Evolutionary conservation across 2,329 filamentous ascomycete genomes (phyloP).

Genomic region (Colletotrichum nymphaeae): DNA sequence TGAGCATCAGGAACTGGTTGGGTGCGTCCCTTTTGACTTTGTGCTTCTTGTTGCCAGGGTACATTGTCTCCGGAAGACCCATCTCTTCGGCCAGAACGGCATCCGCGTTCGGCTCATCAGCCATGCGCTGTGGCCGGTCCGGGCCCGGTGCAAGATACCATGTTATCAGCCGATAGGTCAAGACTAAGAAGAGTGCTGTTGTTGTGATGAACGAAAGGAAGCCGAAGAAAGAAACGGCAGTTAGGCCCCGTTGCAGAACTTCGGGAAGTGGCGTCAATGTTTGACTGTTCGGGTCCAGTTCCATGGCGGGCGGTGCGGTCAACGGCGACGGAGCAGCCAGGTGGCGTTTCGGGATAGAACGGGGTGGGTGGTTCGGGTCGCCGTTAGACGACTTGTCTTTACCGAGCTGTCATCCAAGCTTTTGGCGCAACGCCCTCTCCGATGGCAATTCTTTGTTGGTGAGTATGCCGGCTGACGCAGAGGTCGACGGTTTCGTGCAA

Average conservation of each 20-base stretch:
- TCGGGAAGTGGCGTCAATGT: slow-evolving; percentile 48
- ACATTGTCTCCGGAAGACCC: slow-evolving; percentile 40
- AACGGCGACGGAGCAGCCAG: neutral
- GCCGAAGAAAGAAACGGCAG: slow-evolving; percentile 49
- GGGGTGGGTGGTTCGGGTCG: neutral
- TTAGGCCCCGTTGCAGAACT: slow-evolving; percentile 48
- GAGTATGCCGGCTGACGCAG: neutral
- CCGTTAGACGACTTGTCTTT: neutral
- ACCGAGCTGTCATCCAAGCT: slow-evolving; percentile 4
- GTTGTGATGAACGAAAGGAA: slow-evolving; percentile 50
- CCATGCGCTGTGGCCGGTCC: slow-evolving; percentile 42
- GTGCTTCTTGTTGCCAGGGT: slow-evolving; percentile 32
- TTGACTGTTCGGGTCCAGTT: slow-evolving; percentile 25
- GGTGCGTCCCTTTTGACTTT: slow-evolving; percentile 34
- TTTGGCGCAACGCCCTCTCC: neutral
- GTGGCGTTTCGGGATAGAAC: slow-evolving; percentile 2
- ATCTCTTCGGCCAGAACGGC: slow-evolving; percentile 37
- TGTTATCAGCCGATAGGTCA: slow-evolving; percentile 48
- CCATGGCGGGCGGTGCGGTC: slow-evolving; percentile 10
- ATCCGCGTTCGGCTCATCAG: slow-evolving; percentile 44
- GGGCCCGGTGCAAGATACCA: slow-evolving; percentile 45
- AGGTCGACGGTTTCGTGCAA: neutral
- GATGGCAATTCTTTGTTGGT: neutral
- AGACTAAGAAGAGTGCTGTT: slow-evolving; percentile 45
- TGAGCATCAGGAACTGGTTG: slow-evolving; percentile 70